These are phyloP conservation scores for Lunularia cruciata DNA, from an alignment of 225 moss, liverwort and hornwort species.

Conservation along the genomic window DNA sequence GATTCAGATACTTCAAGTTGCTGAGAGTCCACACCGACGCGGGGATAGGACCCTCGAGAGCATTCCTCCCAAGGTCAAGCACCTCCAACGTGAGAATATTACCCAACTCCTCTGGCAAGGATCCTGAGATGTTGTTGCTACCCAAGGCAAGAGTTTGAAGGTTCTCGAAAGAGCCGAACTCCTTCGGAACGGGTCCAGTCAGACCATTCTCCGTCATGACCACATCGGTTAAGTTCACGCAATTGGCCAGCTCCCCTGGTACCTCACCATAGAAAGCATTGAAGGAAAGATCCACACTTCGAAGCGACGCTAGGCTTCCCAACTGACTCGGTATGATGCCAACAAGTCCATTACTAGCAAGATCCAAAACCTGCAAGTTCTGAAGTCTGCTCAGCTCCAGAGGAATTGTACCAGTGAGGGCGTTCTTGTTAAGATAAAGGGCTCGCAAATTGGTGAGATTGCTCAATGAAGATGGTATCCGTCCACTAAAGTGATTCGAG, in stretches of 20 bases:
- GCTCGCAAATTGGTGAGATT: conserved; percentile 62
- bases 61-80: conserved; percentile 62
- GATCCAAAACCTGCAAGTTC: conserved; percentile 52
- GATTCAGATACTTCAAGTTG: conserved; percentile 44
- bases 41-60: conserved; percentile 58
- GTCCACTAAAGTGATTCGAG: conserved; percentile 67
- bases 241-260: conserved; percentile 50
- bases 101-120: conserved; percentile 61
- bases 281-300: conserved; percentile 55
- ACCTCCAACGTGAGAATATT: conserved; percentile 38
- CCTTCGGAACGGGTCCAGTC: conserved; percentile 54
- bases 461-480: conserved; percentile 64
- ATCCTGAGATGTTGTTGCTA: conserved; percentile 57
- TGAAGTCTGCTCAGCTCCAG: conserved; percentile 48
- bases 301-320: conserved; percentile 48
- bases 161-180: conserved; percentile 48
- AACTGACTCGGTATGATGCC: conserved; percentile 64
- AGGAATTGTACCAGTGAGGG: conserved; percentile 61
- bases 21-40: conserved; percentile 43
- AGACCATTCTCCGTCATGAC: conserved; percentile 53
- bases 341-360: conserved; percentile 57
- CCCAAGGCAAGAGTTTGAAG: conserved; percentile 54
- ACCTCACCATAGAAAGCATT: conserved; percentile 61
- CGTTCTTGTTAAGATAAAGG: conserved; percentile 65
- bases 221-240: conserved; percentile 41